Base-by-base conservation (phyloP, 192 early-diverging fungal genomes). In the Backusella mclennaniae region DNA sequence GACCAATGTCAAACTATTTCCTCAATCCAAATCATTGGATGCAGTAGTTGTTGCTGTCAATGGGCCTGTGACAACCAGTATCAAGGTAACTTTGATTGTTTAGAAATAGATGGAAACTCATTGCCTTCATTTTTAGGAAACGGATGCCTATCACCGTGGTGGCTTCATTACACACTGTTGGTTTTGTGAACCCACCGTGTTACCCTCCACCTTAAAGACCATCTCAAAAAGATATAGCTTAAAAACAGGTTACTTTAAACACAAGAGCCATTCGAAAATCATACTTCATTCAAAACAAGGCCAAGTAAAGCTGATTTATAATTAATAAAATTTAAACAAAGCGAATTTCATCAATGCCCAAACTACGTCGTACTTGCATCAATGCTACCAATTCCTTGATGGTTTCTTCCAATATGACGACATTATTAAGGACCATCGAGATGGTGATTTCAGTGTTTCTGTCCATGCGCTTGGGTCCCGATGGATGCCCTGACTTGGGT, bases 341-440 rank as follows among this genome's bases (percentile, higher is more conserved):
- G 35, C 12, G 29, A 23, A 79, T 44, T 29, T 68, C 87, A 79
- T 94, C 93, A 52, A 92, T 89, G n/a, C 93, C 92, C 44, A 91
- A 82, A 79, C 90, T 90, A 74, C 92, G 85, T 14, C 93, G 88
- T 23, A 93, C 92, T 76, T 95, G 93, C 41, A 97, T 84, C 15
- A 94, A 84, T 19, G 95, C 93, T 9, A 96, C 88, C 9, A 97
- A 85, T 82, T 98, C 97, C 77, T 98, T 98, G 46, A 94, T 92
- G 19, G 92, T 91, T 82, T 98, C 97, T 72, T 98, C 93, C 73
- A 98, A 75, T 42, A 96, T 93, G 29, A 98, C 91, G 31, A 95
- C 93, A 83, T 98, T 98, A 69, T 95, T 96, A 29, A 95, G 81
- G 71, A 97, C 86, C 81, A 85, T 84, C 17, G 86, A 82, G 41